Conservation (phyloP, 192 early-diverging fungal genomes). For the Backusella tuberculispora region DNA sequence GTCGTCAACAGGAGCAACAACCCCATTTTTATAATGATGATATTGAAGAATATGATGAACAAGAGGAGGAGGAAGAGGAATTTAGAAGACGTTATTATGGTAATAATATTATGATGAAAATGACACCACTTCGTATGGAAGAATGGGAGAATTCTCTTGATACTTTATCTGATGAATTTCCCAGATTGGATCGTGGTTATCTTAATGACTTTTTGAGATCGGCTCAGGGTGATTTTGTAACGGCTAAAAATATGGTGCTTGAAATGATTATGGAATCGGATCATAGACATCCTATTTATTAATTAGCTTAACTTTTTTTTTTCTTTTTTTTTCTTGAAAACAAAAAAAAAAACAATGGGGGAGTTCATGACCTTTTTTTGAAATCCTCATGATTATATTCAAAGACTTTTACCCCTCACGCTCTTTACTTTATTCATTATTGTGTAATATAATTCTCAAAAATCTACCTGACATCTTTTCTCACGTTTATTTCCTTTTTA, state of each 20-base stretch:
- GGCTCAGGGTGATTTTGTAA: slow-evolving; percentile 10
- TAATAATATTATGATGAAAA: background rate
- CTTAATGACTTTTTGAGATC: slow-evolving; percentile 19
- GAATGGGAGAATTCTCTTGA: slow-evolving; percentile 21
- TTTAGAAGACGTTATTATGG: background rate
- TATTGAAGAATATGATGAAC: background rate
- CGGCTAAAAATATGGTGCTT: slow-evolving; percentile 16
- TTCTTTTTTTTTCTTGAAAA: no score
- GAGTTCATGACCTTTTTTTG: no score
- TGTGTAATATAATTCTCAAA: no score
- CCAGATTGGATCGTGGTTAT: slow-evolving; percentile 2
- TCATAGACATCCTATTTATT: background rate
- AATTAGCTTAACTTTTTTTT: background rate
- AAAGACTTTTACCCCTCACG: no score
- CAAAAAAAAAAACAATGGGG: no score
- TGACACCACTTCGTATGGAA: background rate
- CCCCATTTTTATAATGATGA: background rate
- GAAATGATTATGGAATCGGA: slow-evolving; percentile 22
- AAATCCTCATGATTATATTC: no score
- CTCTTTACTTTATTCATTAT: no score
- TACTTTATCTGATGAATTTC: slow-evolving; percentile 10
- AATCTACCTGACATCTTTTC: no score
- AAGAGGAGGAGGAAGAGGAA: background rate
- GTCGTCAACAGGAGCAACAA: background rate
- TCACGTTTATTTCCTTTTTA: no score